Base-by-base conservation (phyloP, 495 filamentous ascomycete species). In the Hypoxylon crocopeplum region DNA sequence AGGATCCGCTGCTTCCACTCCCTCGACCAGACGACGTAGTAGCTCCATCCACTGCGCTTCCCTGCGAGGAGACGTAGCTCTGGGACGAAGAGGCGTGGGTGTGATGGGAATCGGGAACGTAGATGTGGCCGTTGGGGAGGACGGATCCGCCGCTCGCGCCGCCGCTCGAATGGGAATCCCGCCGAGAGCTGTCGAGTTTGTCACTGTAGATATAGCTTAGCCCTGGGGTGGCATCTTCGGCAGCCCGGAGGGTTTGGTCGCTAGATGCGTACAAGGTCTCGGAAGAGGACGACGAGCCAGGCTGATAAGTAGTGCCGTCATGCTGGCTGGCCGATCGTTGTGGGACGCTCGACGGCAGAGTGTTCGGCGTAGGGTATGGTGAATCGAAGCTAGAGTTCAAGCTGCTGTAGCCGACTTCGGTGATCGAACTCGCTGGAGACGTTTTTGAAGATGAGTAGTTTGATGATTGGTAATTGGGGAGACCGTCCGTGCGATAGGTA, bases 121-220 rank as follows among this genome's bases (percentile, higher is more conserved):
- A 70, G 13, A 70, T 37, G 22, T 70, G 68, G 37, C 68, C 68
- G 34, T 70, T 70, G 32, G 68, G 56, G 5, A 70, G 54, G 5
- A 70, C 55, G 1, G 67, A 57, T 20, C 54, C 55, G 13, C 46
- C 13, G 39, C 47, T 52, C 7, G 40, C 55, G 2, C 54, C 51
- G 10, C 62, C 50, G 41, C 66, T 62, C 1, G 67, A 68, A 7
- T 65, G 64, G 0, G 64, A 67, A 21, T 65, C 48, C 29, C 60
- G 45, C 12, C 58, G 57, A 22, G 64, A 32, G 22, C 45, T 30
- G 24, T 56, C 54, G 11, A 52, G 47, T 25, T 63, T 63, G 29
- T 66, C 59, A 51, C 58, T 58, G 48, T 68, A 68, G 3, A 63
- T 58, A 44, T 70, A 70, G 27, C 64, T 66, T 1, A 70, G 32